Conservation (phyloP, 306 rosid species). For the Aeschynomene evenia region DNA sequence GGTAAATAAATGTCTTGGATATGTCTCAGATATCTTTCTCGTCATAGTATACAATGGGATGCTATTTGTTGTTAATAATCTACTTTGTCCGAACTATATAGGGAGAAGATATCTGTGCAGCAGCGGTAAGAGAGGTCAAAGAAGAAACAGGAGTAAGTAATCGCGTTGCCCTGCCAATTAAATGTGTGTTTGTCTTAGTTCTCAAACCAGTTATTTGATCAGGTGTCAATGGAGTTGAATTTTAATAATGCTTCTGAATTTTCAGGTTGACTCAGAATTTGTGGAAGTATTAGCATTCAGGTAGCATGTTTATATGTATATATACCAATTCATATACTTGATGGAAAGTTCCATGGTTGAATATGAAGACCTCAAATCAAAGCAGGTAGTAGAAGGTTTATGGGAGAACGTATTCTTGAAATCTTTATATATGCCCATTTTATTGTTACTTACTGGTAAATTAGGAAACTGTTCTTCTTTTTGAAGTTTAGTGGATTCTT, state of each 20-base stretch:
- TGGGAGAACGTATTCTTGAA: constrained; percentile 6
- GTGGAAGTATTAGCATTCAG: constrained; percentile 70
- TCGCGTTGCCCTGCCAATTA: neutral
- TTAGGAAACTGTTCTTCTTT: neutral
- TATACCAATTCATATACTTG: neutral
- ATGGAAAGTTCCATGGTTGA: constrained; percentile 22
- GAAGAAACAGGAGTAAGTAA: constrained; percentile 86
- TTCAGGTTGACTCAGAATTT: constrained; percentile 75
- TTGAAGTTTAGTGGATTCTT: neutral
- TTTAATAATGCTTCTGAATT: constrained; percentile 27
- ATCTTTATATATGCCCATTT: neutral
- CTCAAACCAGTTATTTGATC: neutral
- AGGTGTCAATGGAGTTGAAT: neutral
- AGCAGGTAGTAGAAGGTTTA: neutral
- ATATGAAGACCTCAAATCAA: constrained; percentile 1
- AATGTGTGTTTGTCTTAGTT: neutral
- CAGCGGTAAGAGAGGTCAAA: constrained; percentile 76
- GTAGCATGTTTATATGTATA: constrained; percentile 34
- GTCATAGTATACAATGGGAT: neutral
- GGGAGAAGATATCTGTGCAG: constrained; percentile 76
- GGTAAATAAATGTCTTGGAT: constrained; percentile 42
- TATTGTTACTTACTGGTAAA: neutral
- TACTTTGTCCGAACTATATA: constrained; percentile 27
- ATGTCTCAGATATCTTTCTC: neutral
- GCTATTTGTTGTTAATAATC: neutral